Base-by-base conservation (phyloP, 306 rosid genomes). In the Comarum palustre region DNA sequence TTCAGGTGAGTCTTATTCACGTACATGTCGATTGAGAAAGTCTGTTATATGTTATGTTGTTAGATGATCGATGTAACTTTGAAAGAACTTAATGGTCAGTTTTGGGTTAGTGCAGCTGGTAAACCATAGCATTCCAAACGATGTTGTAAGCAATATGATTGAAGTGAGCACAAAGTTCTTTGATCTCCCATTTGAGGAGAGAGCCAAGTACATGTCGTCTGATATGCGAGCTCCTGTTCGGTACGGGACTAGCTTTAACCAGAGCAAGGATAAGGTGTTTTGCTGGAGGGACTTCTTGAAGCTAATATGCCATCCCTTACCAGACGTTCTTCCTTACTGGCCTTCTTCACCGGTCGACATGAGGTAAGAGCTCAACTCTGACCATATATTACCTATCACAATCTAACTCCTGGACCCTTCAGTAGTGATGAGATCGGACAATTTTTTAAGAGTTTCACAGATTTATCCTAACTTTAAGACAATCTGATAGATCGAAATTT, bases 211-310 rank as follows among this genome's bases (percentile, higher is more conserved):
- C 85, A 90, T 93, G 92, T 84, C 90, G 19, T 73, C 76, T 5
- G 90, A 93, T 48, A 79, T 93, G 88, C 55, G 70, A 13, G 83
- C 93, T 0, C 84, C 87, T 0, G 96, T 93, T 17, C 73, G 98
- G 12, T 93, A 84, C 41, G 98, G 98, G n/a, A 90, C 98, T 0
- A 93, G 98, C 77, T 90, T 84, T 79, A 93, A 86, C 79, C 93
- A 87, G 78, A 86, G 34, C 68, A 87, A 79, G 54, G 98, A 93
- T 76, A 67, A 38, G 0, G 97, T 93, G 65, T 89, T 89, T 52
- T 87, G 84, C 43, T 93, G 98, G 98, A 90, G 98, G 43, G 98
- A 93, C 80, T 93, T 93, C 84, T 65, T 93, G 87, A 93, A 93
- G 85, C 79, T 93, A 19, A 54, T 75, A 29, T 90, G 92, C 48